phyloP scores from a whole-genome alignment of 169 alveolate species.

The Babesia bovis region DNA sequence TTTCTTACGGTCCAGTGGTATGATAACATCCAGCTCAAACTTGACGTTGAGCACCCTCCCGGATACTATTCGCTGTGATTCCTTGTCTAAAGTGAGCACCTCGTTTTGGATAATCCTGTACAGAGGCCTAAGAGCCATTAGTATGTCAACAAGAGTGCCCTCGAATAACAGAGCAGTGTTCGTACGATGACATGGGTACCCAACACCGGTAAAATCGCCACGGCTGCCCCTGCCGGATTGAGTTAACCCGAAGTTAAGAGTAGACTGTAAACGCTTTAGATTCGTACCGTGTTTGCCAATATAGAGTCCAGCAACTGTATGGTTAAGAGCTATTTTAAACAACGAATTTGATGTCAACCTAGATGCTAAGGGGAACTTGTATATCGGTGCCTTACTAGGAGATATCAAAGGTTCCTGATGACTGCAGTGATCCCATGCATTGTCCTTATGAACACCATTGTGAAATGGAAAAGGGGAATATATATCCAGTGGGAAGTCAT shows the following conservation, averaged over 20 bases:
- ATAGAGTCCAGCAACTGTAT: constrained; percentile 61
- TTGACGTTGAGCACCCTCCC: constrained; percentile 50
- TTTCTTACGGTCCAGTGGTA: constrained; percentile 59
- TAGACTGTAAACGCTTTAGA: constrained; percentile 44
- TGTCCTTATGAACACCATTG: too few species aligned
- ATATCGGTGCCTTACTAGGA: too few species aligned
- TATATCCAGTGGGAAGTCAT: too few species aligned
- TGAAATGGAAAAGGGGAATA: too few species aligned
- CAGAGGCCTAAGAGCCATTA: constrained; percentile 56
- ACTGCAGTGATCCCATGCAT: too few species aligned
- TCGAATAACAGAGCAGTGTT: constrained; percentile 63
- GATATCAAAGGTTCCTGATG: too few species aligned
- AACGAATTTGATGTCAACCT: constrained; percentile 44
- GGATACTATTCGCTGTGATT: constrained; percentile 19
- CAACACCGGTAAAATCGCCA: constrained; percentile 66
- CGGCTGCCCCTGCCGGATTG: constrained; percentile 59
- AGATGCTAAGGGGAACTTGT: constrained; percentile 65
- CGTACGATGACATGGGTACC: constrained; percentile 65
- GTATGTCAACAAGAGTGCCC: constrained; percentile 56
- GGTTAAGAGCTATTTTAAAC: constrained; percentile 55
- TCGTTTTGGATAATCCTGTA: constrained; percentile 63
- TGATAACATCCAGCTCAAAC: constrained; percentile 52
- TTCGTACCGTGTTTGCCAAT: constrained; percentile 62
- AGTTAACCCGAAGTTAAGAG: constrained; percentile 37
- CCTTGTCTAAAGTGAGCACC: constrained; percentile 48